phyloP scores from a whole-genome alignment of 2,329 filamentous ascomycete species.

The Orbilia quercus region DNA sequence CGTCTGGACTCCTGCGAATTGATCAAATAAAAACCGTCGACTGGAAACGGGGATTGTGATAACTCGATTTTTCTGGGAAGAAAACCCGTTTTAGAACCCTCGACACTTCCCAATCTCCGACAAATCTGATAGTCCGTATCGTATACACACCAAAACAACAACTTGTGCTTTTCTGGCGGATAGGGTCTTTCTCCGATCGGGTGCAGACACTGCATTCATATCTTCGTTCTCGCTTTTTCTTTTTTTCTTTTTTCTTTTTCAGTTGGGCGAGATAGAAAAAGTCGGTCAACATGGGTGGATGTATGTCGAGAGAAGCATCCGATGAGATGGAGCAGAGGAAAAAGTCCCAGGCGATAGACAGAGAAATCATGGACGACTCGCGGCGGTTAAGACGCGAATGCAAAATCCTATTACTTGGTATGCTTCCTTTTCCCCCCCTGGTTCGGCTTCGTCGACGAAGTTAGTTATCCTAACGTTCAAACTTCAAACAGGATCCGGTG shows the following conservation, averaged over 20 bases:
- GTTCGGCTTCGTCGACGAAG: neutral
- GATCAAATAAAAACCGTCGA: constrained; percentile 5
- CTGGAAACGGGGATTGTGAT: constrained; percentile 21
- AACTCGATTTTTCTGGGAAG: constrained; percentile 6
- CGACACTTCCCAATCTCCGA: constrained; percentile 28
- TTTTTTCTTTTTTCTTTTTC: constrained; percentile 22
- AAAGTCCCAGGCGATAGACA: constrained; percentile 94
- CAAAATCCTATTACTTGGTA: constrained; percentile 97
- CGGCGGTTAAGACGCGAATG: constrained; percentile 93
- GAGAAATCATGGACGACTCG: constrained; percentile 91
- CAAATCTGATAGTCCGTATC: constrained; percentile 13
- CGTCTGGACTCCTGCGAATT: constrained; percentile 23
- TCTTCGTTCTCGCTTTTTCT: constrained; percentile 19
- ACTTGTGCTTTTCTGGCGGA: constrained; percentile 11
- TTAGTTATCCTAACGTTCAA: constrained; percentile 35
- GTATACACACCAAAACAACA: constrained; percentile 5
- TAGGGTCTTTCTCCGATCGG: constrained; percentile 18
- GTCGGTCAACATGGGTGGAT: constrained; percentile 81
- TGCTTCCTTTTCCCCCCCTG: constrained; percentile 60
- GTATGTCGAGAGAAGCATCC: constrained; percentile 83
- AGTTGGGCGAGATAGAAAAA: constrained; percentile 37
- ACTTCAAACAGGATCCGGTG: constrained; percentile 80
- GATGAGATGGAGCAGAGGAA: constrained; percentile 95
- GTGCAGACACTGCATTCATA: constrained; percentile 38
- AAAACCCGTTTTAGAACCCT: neutral